Evolutionary conservation across 2,329 filamentous ascomycete genomes (phyloP).

Genomic region (Colletotrichum truncatum): DNA sequence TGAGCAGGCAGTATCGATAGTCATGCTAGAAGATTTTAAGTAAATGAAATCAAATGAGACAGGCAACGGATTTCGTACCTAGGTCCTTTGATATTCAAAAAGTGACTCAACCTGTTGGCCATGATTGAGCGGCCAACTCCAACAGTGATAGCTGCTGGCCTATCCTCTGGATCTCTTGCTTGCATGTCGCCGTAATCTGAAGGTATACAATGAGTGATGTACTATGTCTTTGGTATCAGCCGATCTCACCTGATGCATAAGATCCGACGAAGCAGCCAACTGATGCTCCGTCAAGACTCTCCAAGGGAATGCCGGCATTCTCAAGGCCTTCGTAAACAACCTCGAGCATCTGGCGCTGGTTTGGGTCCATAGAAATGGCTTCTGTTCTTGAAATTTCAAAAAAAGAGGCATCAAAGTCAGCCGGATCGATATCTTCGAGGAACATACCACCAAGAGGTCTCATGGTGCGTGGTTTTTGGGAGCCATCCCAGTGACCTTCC

Average conservation of each 20-base stretch:
- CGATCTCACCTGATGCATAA: not conserved
- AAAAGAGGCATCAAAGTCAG: conserved; percentile 36
- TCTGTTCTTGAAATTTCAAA: conserved; percentile 35
- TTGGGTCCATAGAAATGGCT: conserved; percentile 36
- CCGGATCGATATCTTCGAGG: not conserved
- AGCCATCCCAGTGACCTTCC: conserved; percentile 45
- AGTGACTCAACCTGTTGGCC: conserved; percentile 48
- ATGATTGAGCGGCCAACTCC: conserved; percentile 34
- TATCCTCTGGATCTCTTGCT: not conserved
- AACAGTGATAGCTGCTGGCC: not conserved
- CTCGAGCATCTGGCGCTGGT: conserved; percentile 33
- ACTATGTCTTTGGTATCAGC: rapidly evolving
- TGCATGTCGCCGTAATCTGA: not conserved
- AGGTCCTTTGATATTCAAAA: conserved; percentile 33
- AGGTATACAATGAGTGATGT: not conserved
- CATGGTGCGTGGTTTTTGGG: conserved; percentile 45
- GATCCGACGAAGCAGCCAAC: not conserved
- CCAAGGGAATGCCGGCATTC: conserved; percentile 24
- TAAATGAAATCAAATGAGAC: not conserved
- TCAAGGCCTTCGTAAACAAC: conserved; percentile 36
- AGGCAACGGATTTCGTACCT: not conserved
- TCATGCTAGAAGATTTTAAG: conserved; percentile 51
- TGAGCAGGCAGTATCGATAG: conserved; percentile 68
- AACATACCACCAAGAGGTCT: conserved; percentile 48
- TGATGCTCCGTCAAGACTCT: not conserved